These are phyloP conservation scores for Phytophthora crassamura DNA, from an alignment of 352 stramenopile species.

Conservation along the genomic window DNA sequence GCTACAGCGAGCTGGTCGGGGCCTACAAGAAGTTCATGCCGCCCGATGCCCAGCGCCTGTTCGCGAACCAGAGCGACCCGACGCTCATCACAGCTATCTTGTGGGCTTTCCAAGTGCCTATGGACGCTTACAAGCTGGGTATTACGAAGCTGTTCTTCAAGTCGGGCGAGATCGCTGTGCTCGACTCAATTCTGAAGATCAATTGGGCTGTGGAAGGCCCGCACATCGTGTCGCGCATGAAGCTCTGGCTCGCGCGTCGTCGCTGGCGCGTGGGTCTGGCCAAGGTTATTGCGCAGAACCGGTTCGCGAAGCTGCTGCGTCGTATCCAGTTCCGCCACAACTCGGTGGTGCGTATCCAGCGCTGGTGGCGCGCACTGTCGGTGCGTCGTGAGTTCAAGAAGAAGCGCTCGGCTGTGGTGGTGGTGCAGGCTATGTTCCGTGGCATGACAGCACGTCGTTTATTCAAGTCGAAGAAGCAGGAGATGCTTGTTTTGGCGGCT, in stretches of 20 bases:
- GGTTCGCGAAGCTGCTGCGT: slow-evolving; percentile 65
- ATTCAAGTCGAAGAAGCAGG: slow-evolving; percentile 89
- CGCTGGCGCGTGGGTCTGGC: slow-evolving; percentile 84
- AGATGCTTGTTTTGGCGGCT: slow-evolving; percentile 81
- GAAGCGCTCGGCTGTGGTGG: slow-evolving; percentile 69
- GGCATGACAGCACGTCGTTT: slow-evolving; percentile 70
- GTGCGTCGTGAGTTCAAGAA: slow-evolving; percentile 86
- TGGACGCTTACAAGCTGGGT: slow-evolving; percentile 88
- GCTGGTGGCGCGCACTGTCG: slow-evolving; percentile 82
- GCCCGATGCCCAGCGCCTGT: slow-evolving; percentile 74
- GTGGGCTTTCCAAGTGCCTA: slow-evolving; percentile 90
- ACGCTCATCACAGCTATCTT: slow-evolving; percentile 90
- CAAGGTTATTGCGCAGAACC: slow-evolving; percentile 81
- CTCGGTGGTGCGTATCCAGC: slow-evolving; percentile 71
- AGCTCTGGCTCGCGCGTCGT: slow-evolving; percentile 84
- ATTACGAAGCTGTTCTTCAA: slow-evolving; percentile 93
- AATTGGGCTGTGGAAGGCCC: slow-evolving; percentile 88
- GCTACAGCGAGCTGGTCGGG: slow-evolving; percentile 88
- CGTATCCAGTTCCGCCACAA: slow-evolving; percentile 65
- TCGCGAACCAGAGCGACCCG: slow-evolving; percentile 81
- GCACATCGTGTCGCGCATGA: slow-evolving; percentile 83
- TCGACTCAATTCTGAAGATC: slow-evolving; percentile 91
- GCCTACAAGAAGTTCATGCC: slow-evolving; percentile 87
- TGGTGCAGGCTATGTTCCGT: slow-evolving; percentile 85
- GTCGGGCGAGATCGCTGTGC: slow-evolving; percentile 88